A percentile compares a stretch with the other conserved stretches of the same genome.
Evolutionary conservation across 1,284 basidiomycete species (phyloP).

Genomic region (Leccinum fuscescens): DNA sequence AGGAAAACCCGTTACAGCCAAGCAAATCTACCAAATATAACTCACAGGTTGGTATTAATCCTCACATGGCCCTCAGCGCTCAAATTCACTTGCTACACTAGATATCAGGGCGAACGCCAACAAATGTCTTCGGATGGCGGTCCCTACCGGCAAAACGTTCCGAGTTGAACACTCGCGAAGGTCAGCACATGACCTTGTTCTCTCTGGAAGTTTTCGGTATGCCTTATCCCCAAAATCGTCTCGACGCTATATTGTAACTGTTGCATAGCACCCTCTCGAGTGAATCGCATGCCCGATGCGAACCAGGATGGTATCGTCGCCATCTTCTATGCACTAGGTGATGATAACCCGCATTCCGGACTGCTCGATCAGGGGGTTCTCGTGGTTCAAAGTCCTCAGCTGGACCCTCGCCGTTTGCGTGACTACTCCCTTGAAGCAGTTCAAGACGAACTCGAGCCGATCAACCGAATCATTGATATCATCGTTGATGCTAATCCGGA

Average conservation of each 20-base stretch:
- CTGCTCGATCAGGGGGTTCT: conserved; percentile 59
- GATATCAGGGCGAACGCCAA: conserved; percentile 79
- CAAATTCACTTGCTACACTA: conserved; percentile 32
- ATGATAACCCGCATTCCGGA: conserved; percentile 36
- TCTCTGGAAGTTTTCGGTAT: conserved; percentile 84
- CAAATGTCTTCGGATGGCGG: conserved; percentile 67
- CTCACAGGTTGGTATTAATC: conserved; percentile 50
- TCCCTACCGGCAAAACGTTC: conserved; percentile 48
- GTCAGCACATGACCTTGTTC: conserved; percentile 78
- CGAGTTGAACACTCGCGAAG: conserved; percentile 50
- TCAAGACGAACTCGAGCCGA: conserved; percentile 75
- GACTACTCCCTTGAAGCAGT: conserved; percentile 56
- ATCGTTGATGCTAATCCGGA: conserved; percentile 86
- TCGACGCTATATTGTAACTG: not conserved
- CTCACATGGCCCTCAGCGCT: not conserved
- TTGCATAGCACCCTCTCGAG: conserved; percentile 59
- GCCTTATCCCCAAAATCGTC: conserved; percentile 16
- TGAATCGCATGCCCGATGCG: conserved; percentile 67
- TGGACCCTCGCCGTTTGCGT: conserved; percentile 42
- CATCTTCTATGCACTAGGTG: conserved; percentile 67
- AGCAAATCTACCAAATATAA: conserved; percentile 25
- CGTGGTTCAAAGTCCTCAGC: conserved; percentile 44
- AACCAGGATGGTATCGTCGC: conserved; percentile 70
- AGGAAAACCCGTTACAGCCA: conserved; percentile 23
- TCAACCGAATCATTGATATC: conserved; percentile 78